These are phyloP conservation scores for Epithemia pelagica DNA, from an alignment of 108 stramenopile species.

Conservation along the genomic window DNA sequence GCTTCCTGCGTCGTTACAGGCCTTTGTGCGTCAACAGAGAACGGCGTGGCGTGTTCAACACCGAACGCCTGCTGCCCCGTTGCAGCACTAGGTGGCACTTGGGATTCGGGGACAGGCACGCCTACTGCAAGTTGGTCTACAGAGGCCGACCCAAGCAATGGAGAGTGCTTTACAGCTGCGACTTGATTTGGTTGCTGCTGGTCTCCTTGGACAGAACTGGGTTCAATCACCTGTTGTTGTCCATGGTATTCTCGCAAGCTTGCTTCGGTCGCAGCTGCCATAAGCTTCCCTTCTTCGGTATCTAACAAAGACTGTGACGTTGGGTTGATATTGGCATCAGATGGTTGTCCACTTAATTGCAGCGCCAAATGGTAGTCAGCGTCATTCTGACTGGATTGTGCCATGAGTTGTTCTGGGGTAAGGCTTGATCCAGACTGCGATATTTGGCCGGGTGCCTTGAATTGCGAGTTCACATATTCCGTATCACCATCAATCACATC, in stretches of 20 bases:
- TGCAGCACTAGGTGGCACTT: background rate
- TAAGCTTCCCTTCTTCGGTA: constrained; percentile 40
- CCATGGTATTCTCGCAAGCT: constrained; percentile 42
- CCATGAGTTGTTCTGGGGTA: constrained; percentile 40
- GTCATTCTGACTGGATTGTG: constrained; percentile 45
- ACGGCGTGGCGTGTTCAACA: background rate
- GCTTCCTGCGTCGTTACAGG: background rate
- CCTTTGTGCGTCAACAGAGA: no score
- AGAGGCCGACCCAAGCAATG: no score
- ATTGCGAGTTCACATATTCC: constrained; percentile 52
- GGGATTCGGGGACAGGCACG: background rate
- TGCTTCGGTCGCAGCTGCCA: constrained; percentile 56
- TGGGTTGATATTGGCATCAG: background rate
- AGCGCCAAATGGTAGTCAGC: constrained; percentile 67
- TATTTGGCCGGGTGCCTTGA: constrained; percentile 27
- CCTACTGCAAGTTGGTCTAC: background rate
- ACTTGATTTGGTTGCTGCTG: background rate
- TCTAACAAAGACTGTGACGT: constrained; percentile 13
- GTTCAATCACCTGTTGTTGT: background rate
- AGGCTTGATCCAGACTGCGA: constrained; percentile 31
- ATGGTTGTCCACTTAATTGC: constrained; percentile 33
- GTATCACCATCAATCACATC: constrained; percentile 88
- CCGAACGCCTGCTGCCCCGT: background rate
- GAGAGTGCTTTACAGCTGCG: background rate
- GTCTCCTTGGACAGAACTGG: background rate